Evolutionary conservation across 2,329 filamentous ascomycete genomes (phyloP).

Genomic region (Penicillium sp.): DNA sequence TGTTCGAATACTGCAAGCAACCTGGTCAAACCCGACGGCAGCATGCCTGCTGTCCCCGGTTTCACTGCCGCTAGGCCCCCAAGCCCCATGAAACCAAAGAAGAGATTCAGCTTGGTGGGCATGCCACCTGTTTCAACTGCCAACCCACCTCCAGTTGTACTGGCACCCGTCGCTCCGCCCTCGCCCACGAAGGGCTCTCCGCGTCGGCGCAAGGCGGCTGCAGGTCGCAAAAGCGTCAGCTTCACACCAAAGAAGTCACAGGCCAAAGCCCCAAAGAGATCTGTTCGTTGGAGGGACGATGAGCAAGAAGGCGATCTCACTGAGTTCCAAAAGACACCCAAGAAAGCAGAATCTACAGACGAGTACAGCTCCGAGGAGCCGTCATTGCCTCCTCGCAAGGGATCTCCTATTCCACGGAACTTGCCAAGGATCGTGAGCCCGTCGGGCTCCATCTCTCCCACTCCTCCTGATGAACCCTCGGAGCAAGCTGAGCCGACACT

Average conservation of each 20-base stretch:
- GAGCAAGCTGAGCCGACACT: constrained; percentile 60
- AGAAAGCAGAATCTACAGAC: constrained; percentile 63
- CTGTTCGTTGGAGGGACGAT: constrained; percentile 90
- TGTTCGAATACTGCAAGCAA: constrained; percentile 76
- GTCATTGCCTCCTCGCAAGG: constrained; percentile 44
- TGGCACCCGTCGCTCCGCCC: constrained; percentile 39
- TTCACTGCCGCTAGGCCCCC: constrained; percentile 71
- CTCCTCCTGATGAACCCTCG: constrained; percentile 45
- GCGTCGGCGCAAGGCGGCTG: constrained; percentile 68
- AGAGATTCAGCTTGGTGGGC: constrained; percentile 49
- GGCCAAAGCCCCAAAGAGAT: constrained; percentile 69
- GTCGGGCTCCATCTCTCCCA: constrained; percentile 56
- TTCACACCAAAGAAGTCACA: constrained; percentile 74
- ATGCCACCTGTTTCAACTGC: constrained; percentile 29
- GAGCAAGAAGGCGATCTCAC: constrained; percentile 81
- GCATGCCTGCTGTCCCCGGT: constrained; percentile 54
- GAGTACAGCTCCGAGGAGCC: constrained; percentile 57
- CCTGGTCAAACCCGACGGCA: constrained; percentile 86
- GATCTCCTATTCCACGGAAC: constrained; percentile 52
- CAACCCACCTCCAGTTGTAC: constrained; percentile 30
- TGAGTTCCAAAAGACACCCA: constrained; percentile 89
- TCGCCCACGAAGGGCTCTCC: constrained; percentile 78
- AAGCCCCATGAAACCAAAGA: constrained; percentile 71
- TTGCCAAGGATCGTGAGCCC: constrained; percentile 47
- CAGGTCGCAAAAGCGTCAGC: constrained; percentile 69